phyloP scores from a whole-genome alignment of 1,284 basidiomycete genomes.

The Ganoderma meredithae region DNA sequence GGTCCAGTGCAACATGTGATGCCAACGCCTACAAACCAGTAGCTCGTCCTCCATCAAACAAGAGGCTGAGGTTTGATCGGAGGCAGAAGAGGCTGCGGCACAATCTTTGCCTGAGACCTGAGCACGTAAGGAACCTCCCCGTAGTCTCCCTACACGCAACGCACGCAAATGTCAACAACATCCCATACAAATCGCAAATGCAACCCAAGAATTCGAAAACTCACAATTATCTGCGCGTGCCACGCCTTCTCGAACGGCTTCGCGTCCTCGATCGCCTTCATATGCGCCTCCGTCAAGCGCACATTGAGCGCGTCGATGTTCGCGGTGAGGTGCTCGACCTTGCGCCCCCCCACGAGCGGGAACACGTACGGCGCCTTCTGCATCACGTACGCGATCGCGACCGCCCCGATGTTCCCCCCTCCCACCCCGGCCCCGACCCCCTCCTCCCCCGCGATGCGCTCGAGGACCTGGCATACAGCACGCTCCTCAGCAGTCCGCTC shows the following conservation, averaged over 20 bases:
- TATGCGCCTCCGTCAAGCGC: slow-evolving; percentile 48
- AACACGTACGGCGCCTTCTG: slow-evolving; percentile 25
- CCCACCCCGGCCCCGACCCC: slow-evolving; percentile 26
- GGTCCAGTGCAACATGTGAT: no score
- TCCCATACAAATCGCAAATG: background rate
- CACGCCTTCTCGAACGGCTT: slow-evolving; percentile 47
- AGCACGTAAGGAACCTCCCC: slow-evolving; percentile 9
- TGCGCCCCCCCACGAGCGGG: slow-evolving; percentile 24
- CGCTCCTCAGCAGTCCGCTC: slow-evolving; percentile 25
- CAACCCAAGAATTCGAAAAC: slow-evolving; percentile 27
- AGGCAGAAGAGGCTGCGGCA: background rate
- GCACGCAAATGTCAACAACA: background rate
- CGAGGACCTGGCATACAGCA: slow-evolving; percentile 26
- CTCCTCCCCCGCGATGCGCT: slow-evolving; percentile 29
- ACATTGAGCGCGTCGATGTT: slow-evolving; percentile 57
- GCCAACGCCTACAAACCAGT: no score
- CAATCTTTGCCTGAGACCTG: slow-evolving; percentile 5
- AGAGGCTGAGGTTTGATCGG: slow-evolving; percentile 2
- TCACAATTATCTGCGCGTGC: slow-evolving; percentile 51
- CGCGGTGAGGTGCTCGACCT: slow-evolving; percentile 48
- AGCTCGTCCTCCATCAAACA: background rate
- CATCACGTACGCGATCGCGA: slow-evolving; percentile 40
- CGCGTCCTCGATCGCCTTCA: slow-evolving; percentile 49
- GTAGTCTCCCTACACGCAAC: slow-evolving; percentile 13
- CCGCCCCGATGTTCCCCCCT: slow-evolving; percentile 23